phyloP scores from a whole-genome alignment of 2,329 filamentous ascomycete genomes.

The Diaporthe citrichinensis region DNA sequence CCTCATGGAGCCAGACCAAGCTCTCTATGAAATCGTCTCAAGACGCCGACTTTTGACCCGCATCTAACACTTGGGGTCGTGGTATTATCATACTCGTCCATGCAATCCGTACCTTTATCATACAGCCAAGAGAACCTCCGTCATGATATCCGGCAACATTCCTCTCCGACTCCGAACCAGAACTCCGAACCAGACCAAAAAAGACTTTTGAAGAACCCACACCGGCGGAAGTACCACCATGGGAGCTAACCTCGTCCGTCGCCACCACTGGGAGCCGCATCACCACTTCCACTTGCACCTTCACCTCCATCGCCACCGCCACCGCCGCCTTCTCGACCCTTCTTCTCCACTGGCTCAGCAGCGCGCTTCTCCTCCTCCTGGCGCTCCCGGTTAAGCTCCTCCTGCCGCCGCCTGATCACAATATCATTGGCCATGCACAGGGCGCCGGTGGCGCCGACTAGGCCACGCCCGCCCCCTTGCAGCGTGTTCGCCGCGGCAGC shows the following conservation, averaged over 20 bases:
- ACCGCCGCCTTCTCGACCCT: not conserved
- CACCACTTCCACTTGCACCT: not conserved
- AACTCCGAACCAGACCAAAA: conserved; percentile 1
- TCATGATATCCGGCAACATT: not conserved
- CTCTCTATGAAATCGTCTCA: not conserved
- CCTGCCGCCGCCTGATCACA: conserved; percentile 10
- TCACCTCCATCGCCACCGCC: not conserved
- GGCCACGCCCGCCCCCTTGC: conserved; percentile 5
- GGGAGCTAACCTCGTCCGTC: not conserved
- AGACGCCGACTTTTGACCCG: not conserved
- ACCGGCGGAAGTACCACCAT: not conserved
- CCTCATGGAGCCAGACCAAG: not conserved
- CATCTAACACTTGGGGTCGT: not conserved
- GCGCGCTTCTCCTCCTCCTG: not conserved
- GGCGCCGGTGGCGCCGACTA: not conserved
- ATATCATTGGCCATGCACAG: not conserved
- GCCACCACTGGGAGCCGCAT: not conserved
- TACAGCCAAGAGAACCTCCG: not conserved
- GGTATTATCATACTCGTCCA: not conserved
- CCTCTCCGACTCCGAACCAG: not conserved
- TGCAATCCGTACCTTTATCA: not conserved
- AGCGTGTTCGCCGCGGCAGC: conserved; percentile 15
- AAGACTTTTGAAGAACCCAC: not conserved
- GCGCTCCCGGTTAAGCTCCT: not conserved
- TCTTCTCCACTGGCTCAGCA: not conserved